Evolutionary conservation across 2,329 filamentous ascomycete genomes (phyloP), one percentile per base, ranked within the genome.

Genomic region (Cryphonectria nitschkei): DNA sequence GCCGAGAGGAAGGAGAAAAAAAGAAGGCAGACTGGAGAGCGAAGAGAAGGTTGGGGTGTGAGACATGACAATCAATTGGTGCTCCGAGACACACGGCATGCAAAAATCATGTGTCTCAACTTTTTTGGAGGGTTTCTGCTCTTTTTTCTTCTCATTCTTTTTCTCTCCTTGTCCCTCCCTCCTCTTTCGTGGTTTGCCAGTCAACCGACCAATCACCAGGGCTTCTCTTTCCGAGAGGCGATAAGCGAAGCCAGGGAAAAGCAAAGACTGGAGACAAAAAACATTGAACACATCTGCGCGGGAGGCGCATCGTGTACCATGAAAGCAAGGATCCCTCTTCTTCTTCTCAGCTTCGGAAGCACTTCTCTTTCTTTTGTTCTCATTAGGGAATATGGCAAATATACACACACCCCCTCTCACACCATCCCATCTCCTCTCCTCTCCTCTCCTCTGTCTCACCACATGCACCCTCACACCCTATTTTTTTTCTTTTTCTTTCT

Each of bases 351-450:
- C 26, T 56, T 26, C 14, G 11, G 16, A 19, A 58, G 14, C 5
- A 0, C 26, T 63, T 62, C 61, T 29, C 22, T 50, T 50, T 50
- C 16, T 19, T 50, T 19, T 9, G 19, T n/a, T 46, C 39, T 64
- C 41, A 41, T 43, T 64, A 43, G 8, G 26, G 34, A 54, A 14
- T 65, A 65, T 65, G 32, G 32, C 46, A 65, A 13, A 34, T 65
- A 29, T 52, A 32, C 39, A 46, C 14, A 22, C 39, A 22, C 22
- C 26, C 63, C 1, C 46, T 2, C 37, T 11, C 37, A 39, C 37
- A 13, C 37, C 37, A 34, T 26, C 34, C 3, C 34, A 34, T 34
- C 34, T 34, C 34, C 34, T 34, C 34, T 34, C 34, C 34, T 34
- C 62, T 34, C 43, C 14, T 11, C 22, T 4, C 2, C 61, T 29